These are phyloP conservation scores for Rhizophora mangle DNA, from an alignment of 345 rosid genomes.

Conservation along the genomic window DNA sequence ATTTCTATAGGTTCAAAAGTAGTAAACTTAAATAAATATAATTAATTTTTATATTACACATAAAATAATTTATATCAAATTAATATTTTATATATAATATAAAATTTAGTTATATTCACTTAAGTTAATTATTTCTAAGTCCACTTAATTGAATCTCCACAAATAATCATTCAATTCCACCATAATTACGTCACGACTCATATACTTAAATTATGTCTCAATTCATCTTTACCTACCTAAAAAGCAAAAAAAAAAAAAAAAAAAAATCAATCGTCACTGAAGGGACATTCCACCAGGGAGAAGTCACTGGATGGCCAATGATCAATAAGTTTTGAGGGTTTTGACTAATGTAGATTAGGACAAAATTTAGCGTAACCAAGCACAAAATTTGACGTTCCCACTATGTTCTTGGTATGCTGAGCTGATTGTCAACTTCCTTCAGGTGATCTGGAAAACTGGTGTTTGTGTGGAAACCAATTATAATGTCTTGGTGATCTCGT, in stretches of 20 bases:
- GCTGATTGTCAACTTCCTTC: conserved; percentile 15
- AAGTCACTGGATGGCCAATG: background rate
- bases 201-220: background rate
- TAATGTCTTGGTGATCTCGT: conserved; percentile 11
- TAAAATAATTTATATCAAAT: too few species aligned
- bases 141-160: background rate
- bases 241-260: background rate
- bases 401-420: conserved; percentile 4
- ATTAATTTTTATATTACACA: too few species aligned
- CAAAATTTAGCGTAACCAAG: conserved; percentile 5
- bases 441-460: conserved; percentile 1
- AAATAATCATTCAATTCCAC: conserved; percentile 5
- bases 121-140: too few species aligned
- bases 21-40: too few species aligned
- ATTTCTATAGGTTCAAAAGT: too few species aligned
- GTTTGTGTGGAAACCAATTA: background rate
- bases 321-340: background rate
- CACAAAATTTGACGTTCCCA: conserved; percentile 12
- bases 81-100: too few species aligned
- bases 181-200: conserved; percentile 1
- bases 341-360: background rate
- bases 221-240: background rate
- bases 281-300: background rate
- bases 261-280: background rate
- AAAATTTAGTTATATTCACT: too few species aligned